Conservation (phyloP, 2,329 filamentous ascomycete genomes). For the Aurifilum marmelostoma region DNA sequence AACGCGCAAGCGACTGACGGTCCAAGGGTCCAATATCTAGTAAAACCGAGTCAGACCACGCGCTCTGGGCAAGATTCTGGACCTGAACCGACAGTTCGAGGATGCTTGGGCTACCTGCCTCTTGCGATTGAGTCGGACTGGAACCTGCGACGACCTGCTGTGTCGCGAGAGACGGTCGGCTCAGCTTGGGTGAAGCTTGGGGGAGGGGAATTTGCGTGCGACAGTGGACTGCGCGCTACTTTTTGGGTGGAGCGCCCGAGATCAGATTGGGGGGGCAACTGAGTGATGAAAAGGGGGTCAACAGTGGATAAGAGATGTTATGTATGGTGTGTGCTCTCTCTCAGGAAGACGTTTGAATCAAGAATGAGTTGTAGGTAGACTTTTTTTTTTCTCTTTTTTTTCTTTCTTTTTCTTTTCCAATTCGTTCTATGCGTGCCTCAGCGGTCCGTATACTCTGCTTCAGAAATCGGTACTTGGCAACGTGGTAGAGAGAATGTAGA, state of each 20-base stretch:
- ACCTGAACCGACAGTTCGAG: neutral
- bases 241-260: constrained; percentile 23
- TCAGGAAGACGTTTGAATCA: neutral
- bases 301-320: constrained; percentile 5
- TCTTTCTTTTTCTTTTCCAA: neutral
- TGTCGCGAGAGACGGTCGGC: neutral
- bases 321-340: neutral
- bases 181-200: constrained; percentile 14
- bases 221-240: constrained; percentile 18
- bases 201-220: constrained; percentile 27
- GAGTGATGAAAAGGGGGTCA: constrained; percentile 20
- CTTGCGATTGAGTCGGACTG: constrained; percentile 7
- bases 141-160: neutral
- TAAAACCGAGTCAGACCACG: constrained; percentile 23
- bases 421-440: neutral
- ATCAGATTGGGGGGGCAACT: constrained; percentile 7
- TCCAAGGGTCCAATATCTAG: constrained; percentile 16
- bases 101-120: constrained; percentile 17
- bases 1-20: constrained; percentile 1
- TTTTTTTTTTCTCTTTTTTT: neutral
- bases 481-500: neutral
- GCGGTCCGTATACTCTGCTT: neutral
- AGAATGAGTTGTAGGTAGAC: neutral
- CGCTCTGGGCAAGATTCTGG: constrained; percentile 3
- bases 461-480: neutral